phyloP scores from a whole-genome alignment of 1,284 basidiomycete genomes.

The Ustilago bromivora region DNA sequence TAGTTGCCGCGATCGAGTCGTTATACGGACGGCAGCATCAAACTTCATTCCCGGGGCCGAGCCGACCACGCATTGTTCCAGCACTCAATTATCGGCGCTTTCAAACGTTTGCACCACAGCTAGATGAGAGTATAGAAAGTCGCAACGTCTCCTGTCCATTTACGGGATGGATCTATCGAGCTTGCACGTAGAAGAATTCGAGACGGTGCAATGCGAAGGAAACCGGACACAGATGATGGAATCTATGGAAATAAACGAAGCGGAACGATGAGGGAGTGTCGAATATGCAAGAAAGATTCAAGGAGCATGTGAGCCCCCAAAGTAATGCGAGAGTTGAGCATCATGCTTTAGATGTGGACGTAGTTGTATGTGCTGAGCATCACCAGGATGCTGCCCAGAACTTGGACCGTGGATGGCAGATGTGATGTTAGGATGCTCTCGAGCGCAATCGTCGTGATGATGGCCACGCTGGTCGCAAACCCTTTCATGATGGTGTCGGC shows the following conservation, averaged over 20 bases:
- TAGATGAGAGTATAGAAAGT: no score
- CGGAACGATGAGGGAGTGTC: not conserved
- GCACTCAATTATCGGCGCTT: no score
- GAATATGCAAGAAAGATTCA: not conserved
- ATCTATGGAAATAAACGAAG: no score
- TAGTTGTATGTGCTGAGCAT: conserved; percentile 41
- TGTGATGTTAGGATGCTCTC: conserved; percentile 25
- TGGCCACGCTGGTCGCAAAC: conserved; percentile 43
- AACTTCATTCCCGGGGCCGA: no score
- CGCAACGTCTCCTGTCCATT: no score
- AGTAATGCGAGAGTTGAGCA: not conserved
- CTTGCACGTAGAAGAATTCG: no score
- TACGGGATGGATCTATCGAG: no score
- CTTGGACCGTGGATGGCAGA: conserved; percentile 17
- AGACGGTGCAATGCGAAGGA: no score
- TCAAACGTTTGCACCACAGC: no score
- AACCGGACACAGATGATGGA: not conserved
- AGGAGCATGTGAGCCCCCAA: not conserved
- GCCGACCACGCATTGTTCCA: no score
- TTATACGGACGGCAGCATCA: no score
- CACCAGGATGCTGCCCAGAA: conserved; percentile 31
- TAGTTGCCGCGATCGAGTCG: no score
- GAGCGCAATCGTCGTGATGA: conserved; percentile 37
- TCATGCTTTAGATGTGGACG: conserved; percentile 15
- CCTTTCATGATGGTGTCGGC: conserved; percentile 51